Conservation (phyloP, 306 rosid genomes). For the Prunus mongolica region DNA sequence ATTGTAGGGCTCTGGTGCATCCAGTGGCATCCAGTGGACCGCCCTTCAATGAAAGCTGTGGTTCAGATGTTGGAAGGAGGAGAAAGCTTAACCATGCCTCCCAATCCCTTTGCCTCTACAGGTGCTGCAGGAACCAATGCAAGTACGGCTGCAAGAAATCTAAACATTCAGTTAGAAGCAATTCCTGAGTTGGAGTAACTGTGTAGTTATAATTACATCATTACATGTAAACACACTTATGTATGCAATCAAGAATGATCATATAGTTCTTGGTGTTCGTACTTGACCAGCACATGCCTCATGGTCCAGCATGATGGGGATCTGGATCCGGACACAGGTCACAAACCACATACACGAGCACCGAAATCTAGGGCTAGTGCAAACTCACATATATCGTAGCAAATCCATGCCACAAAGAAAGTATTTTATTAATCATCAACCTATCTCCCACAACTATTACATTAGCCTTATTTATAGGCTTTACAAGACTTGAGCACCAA, state of each 20-base stretch:
- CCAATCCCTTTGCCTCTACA: not conserved
- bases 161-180: not conserved
- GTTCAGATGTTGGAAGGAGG: constrained; percentile 9
- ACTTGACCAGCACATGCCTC: too few relatives aligned
- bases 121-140: not conserved
- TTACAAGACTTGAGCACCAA: too few relatives aligned
- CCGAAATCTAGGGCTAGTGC: too few relatives aligned
- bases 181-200: constrained; percentile 8
- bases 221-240: not conserved
- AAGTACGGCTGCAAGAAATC: not conserved
- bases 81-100: not conserved
- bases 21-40: not conserved
- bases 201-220: not conserved
- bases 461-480: too few relatives aligned
- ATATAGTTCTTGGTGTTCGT: too few relatives aligned
- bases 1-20: not conserved
- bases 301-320: too few relatives aligned
- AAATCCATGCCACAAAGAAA: too few relatives aligned
- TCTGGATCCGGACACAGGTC: too few relatives aligned
- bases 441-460: too few relatives aligned
- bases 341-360: too few relatives aligned
- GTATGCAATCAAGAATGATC: not conserved
- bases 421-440: too few relatives aligned
- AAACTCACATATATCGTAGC: too few relatives aligned
- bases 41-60: not conserved